phyloP scores from a whole-genome alignment of 306 rosid genomes.

The Prunus mume region DNA sequence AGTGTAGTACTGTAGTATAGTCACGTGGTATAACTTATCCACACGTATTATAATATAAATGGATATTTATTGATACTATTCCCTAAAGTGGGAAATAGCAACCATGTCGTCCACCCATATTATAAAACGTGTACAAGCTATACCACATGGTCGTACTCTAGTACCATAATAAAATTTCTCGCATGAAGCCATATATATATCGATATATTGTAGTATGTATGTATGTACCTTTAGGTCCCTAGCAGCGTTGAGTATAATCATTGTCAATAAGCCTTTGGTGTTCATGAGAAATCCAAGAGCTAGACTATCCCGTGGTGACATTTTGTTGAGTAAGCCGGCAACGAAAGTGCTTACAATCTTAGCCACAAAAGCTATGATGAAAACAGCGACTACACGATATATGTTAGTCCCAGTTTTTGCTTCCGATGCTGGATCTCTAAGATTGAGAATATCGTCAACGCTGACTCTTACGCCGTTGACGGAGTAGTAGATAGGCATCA shows the following conservation, averaged over 20 bases:
- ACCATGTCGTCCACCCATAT: too few relatives aligned
- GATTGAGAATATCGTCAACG: neutral
- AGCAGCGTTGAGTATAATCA: conserved; percentile 25
- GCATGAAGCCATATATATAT: too few relatives aligned
- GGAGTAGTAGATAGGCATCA: conserved; percentile 32
- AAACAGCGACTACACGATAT: neutral
- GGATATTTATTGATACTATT: too few relatives aligned
- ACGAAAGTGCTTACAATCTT: conserved; percentile 27
- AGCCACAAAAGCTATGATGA: conserved; percentile 13
- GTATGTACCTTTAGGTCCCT: conserved; percentile 26
- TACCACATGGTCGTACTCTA: too few relatives aligned
- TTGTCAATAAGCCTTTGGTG: conserved; percentile 35
- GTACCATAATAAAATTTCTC: too few relatives aligned
- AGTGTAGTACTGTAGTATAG: too few relatives aligned
- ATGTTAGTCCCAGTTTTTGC: neutral
- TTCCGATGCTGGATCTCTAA: neutral
- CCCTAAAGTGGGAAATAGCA: too few relatives aligned
- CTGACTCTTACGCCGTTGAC: conserved; percentile 21
- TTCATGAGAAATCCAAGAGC: conserved; percentile 37
- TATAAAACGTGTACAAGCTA: too few relatives aligned
- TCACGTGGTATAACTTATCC: too few relatives aligned
- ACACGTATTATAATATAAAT: too few relatives aligned
- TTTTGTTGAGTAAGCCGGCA: conserved; percentile 20
- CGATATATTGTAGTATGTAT: neutral
- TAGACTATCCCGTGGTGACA: conserved; percentile 27